These are phyloP conservation scores for Sordaria brevicollis DNA, from an alignment of 495 filamentous ascomycete genomes.

Conservation along the genomic window DNA sequence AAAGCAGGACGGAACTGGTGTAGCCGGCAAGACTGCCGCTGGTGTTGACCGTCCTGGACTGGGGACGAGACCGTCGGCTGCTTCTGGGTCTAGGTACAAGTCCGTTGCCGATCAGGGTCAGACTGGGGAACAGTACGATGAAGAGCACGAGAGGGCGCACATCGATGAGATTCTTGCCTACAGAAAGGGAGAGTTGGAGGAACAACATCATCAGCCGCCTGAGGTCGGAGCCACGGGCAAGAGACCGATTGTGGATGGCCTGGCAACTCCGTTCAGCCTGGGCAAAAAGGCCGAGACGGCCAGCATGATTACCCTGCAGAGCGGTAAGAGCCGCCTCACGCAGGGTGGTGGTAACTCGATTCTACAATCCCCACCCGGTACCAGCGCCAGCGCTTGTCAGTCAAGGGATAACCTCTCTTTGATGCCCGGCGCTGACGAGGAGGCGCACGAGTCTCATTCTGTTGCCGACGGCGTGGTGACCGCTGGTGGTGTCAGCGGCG, in stretches of 20 bases:
- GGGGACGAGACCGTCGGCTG: neutral
- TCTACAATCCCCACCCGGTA: constrained; percentile 18
- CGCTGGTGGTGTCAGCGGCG: neutral
- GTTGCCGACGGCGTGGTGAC: neutral
- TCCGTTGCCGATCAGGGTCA: constrained; percentile 34
- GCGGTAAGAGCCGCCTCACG: neutral
- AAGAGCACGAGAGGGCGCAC: constrained; percentile 20
- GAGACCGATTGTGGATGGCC: constrained; percentile 35
- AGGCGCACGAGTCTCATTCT: constrained; percentile 5
- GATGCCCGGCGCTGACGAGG: constrained; percentile 12
- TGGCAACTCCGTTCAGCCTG: constrained; percentile 43
- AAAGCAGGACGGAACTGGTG: constrained; percentile 13
- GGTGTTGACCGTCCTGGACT: neutral
- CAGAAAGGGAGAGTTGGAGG: constrained; percentile 10
- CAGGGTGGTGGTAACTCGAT: neutral
- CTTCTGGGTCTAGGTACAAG: constrained; percentile 19
- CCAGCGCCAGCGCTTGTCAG: neutral
- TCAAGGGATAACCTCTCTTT: neutral
- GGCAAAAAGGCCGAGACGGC: constrained; percentile 34
- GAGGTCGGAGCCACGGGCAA: constrained; percentile 34
- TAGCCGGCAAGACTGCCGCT: neutral
- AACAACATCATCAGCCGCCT: neutral
- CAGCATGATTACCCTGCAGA: constrained; percentile 41
- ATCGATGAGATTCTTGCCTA: constrained; percentile 21
- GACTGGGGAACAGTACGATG: constrained; percentile 10